A percentile compares a stretch with the other conserved stretches of the same genome.
Evolutionary conservation across 1,284 basidiomycete species (phyloP).

Genomic region (Uromyces viciae-fabae): DNA sequence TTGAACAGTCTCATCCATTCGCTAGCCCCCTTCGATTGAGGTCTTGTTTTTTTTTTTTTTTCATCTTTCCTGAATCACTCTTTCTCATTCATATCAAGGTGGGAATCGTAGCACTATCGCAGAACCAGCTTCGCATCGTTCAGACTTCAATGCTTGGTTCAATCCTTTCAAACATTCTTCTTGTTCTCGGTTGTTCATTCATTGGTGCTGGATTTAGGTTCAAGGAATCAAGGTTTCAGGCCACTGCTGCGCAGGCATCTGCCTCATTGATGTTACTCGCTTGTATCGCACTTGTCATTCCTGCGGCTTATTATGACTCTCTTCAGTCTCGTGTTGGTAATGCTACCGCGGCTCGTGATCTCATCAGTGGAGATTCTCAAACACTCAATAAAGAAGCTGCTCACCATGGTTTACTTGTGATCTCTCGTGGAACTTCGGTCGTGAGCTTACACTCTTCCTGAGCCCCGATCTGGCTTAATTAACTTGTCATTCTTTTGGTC

Average conservation of each 20-base stretch:
- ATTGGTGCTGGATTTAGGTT: conserved; percentile 66
- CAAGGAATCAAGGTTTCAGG: conserved; percentile 70
- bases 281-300: conserved; percentile 51
- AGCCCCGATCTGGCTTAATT: background rate
- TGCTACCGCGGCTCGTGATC: conserved; percentile 53
- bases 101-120: conserved; percentile 72
- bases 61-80: background rate
- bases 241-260: conserved; percentile 78
- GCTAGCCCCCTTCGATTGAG: background rate
- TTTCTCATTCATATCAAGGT: conserved; percentile 33
- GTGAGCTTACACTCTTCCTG: conserved; percentile 47
- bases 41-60: background rate
- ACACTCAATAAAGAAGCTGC: conserved; percentile 51
- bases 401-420: conserved; percentile 64
- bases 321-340: background rate
- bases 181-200: conserved; percentile 81
- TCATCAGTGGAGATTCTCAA: conserved; percentile 52
- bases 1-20: background rate
- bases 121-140: conserved; percentile 76
- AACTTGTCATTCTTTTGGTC: no score
- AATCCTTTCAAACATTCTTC: conserved; percentile 80
- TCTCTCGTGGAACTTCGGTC: conserved; percentile 79
- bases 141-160: conserved; percentile 77
- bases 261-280: conserved; percentile 54
- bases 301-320: conserved; percentile 50